Evolutionary conservation across 176 grass and related monocot species (phyloP), one percentile per base, ranked within the genome.

Genomic region (Carex myosuroides): DNA sequence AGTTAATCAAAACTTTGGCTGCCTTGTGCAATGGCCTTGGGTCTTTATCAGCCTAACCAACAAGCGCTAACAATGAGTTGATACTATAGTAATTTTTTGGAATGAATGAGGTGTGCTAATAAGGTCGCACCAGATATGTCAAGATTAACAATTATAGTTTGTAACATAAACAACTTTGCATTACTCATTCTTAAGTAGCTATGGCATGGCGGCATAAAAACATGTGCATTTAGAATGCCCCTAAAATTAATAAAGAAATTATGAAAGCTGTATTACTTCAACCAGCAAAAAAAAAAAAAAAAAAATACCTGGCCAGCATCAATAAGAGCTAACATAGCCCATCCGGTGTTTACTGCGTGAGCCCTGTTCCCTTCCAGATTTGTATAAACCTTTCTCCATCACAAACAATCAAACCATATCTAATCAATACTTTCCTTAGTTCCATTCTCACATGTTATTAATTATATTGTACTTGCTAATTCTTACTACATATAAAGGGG

Each of bases 301-400:
- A 63, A 65, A 30, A 73, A 53, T 16, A 93, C 96, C 96, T 95
- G 96, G 29, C 93, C 91, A 70, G 93, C 93, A 32, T 85, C 91
- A 84, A 99, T 99, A 81, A 99, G 87, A 21, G 93, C 55, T 48
- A 99, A 66, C 91, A 95, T 90, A 37, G 89, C 96, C 93, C 96
- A 99, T 66, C 86, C 83, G 73, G 96, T 99, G 53, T 94, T 99
- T 50, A 95, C 91, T 12, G 91, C 96, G 57, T 99, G 96, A 87
- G 87, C n/a, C 21, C 61, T 81, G 52, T 87, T 85, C 2, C 91
- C 96, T 88, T 93, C 81, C 52, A 99, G 90, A 88, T 99, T 90
- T 37, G 93, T 93, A 83, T 92, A 99, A 73, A 99, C 96, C 96
- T 99, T 84, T 79, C 88, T 62, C 87, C 53, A 67, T 33, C 24